Conservation (phyloP, 2,329 filamentous ascomycete species). For the Keithomyces neogunnii region DNA sequence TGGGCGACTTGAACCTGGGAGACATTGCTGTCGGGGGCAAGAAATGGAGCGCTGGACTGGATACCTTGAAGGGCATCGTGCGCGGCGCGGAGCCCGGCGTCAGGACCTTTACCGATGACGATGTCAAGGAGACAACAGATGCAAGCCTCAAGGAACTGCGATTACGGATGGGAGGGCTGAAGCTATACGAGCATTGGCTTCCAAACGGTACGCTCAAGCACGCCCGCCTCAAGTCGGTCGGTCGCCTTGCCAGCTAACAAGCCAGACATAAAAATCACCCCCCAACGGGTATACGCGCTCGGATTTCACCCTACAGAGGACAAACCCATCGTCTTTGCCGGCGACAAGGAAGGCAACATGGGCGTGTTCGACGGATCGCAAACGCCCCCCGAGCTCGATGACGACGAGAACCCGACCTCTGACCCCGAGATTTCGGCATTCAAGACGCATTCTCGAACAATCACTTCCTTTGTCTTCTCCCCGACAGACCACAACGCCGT, state of each 20-base stretch:
- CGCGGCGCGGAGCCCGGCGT: constrained; percentile 71
- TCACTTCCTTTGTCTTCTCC: constrained; percentile 74
- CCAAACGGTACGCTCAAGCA: constrained; percentile 53
- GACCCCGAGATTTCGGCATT: constrained; percentile 81
- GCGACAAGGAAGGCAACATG: constrained; percentile 86
- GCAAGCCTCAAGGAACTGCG: constrained; percentile 65
- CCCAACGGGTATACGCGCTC: constrained; percentile 78
- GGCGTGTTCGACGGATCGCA: constrained; percentile 89
- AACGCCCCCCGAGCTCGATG: constrained; percentile 47
- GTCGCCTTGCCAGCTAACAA: not conserved
- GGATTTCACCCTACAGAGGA: constrained; percentile 80
- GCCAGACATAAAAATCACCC: constrained; percentile 80
- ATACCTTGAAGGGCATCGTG: constrained; percentile 50
- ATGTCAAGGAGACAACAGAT: constrained; percentile 71
- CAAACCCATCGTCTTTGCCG: constrained; percentile 85
- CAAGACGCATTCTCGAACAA: constrained; percentile 83
- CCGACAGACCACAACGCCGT: constrained; percentile 65
- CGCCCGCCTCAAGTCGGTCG: not conserved
- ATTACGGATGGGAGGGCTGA: constrained; percentile 66
- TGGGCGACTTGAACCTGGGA: constrained; percentile 57
- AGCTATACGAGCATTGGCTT: constrained; percentile 75
- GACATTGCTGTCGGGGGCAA: constrained; percentile 76
- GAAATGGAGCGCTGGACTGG: constrained; percentile 60
- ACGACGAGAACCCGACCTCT: constrained; percentile 56
- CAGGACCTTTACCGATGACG: constrained; percentile 77